Evolutionary conservation across 768 basidiomycete genomes (phyloP).

Genomic region (Lactarius evosmus): DNA sequence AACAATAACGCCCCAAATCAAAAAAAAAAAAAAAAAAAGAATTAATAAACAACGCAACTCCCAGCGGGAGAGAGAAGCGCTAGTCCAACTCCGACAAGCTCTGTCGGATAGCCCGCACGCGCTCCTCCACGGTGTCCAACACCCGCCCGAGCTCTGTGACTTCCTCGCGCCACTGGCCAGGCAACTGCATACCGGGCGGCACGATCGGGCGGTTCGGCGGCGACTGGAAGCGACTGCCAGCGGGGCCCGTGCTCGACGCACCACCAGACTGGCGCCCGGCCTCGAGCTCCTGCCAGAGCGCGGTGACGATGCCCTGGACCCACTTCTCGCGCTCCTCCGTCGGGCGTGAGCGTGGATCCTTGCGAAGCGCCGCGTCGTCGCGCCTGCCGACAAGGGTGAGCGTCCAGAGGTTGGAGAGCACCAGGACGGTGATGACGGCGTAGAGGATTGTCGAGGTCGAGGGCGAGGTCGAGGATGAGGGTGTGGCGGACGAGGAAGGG

Average conservation of each 20-base stretch:
- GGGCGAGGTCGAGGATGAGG: constrained; percentile 27
- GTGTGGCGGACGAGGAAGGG: not conserved
- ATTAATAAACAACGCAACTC: not conserved
- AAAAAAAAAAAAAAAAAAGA: not conserved
- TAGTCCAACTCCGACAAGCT: constrained; percentile 20
- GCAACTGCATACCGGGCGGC: constrained; percentile 6
- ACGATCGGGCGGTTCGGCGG: not conserved
- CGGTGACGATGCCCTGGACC: constrained; percentile 68
- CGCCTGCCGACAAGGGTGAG: constrained; percentile 45
- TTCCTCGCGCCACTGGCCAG: constrained; percentile 26
- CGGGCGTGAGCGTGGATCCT: constrained; percentile 49
- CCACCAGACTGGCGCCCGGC: constrained; percentile 39
- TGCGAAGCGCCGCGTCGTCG: constrained; percentile 45
- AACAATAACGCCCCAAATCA: not conserved
- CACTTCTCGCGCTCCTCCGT: constrained; percentile 69
- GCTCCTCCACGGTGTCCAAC: constrained; percentile 22
- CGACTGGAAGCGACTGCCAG: not conserved
- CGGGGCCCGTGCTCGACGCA: too few species aligned
- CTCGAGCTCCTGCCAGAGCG: constrained; percentile 69
- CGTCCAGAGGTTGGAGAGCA: constrained; percentile 79
- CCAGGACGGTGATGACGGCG: constrained; percentile 66
- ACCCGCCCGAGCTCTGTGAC: constrained; percentile 16
- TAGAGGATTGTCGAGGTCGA: constrained; percentile 68
- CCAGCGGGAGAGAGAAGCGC: not conserved
- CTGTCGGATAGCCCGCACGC: constrained; percentile 19